Percentiles rank a stretch among this genome's conserved stretches.
Conservation (phyloP, 306 rosid genomes). For the Pachyrhizus erosus region DNA sequence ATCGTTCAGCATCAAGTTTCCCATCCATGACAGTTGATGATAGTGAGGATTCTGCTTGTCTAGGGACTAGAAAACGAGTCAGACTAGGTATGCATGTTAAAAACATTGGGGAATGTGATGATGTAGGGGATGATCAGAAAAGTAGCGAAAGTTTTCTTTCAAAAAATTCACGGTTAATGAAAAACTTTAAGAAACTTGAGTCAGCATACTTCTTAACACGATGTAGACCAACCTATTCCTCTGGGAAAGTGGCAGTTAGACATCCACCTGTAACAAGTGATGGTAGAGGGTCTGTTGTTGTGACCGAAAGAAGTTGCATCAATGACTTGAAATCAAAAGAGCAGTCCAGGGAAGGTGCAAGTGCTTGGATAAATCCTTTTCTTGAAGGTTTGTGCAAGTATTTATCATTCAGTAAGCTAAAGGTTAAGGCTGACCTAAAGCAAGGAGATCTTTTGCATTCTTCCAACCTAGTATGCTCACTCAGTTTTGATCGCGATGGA, state of each 20-base stretch:
- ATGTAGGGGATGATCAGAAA: conserved; percentile 55
- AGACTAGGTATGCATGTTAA: conserved; percentile 55
- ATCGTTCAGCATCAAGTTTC: conserved; percentile 63
- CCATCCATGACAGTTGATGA: conserved; percentile 60
- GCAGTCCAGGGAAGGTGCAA: conserved; percentile 58
- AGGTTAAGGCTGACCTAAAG: conserved; percentile 92
- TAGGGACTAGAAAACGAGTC: conserved; percentile 81
- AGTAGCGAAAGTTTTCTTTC: conserved; percentile 58
- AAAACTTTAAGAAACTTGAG: conserved; percentile 93
- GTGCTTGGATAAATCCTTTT: conserved; percentile 96
- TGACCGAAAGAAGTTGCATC: conserved; percentile 74
- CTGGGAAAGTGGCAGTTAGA: conserved; percentile 55
- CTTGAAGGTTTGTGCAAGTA: conserved; percentile 98
- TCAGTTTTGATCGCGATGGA: conserved; percentile 94
- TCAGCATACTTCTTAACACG: conserved; percentile 83
- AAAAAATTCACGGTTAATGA: conserved; percentile 78
- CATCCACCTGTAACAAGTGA: conserved; percentile 68
- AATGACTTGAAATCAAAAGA: conserved; percentile 69
- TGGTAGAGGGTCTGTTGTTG: conserved; percentile 72
- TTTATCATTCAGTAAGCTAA: conserved; percentile 79
- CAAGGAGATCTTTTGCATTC: conserved; percentile 98
- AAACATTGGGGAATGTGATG: conserved; percentile 64
- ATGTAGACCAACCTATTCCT: conserved; percentile 62
- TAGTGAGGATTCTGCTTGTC: conserved; percentile 62
- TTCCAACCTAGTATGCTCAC: conserved; percentile 90